Percentiles rank a stretch among this genome's conserved stretches.
phyloP scores from a whole-genome alignment of 176 grass and related monocot species.

The Musa troglodytarum region DNA sequence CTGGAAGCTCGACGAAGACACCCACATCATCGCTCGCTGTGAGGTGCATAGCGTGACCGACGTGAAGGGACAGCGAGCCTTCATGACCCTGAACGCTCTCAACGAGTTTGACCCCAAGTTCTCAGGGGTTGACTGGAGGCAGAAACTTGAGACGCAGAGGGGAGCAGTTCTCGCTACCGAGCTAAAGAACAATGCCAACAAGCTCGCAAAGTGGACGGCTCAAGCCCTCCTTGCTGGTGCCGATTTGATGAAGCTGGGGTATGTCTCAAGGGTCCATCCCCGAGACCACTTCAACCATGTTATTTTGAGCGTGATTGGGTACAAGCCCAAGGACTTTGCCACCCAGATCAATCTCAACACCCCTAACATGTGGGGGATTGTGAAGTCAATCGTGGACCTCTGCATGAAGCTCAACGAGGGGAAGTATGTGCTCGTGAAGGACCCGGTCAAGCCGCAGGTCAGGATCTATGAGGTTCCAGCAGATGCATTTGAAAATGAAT shows the following conservation, averaged over 20 bases:
- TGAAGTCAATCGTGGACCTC: constrained; percentile 17
- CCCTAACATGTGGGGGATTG: constrained; percentile 17
- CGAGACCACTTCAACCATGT: constrained; percentile 17
- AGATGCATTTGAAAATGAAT: constrained; percentile 19
- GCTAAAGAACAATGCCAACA: constrained; percentile 20
- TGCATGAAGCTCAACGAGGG: constrained; percentile 19
- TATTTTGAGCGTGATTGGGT: constrained; percentile 9
- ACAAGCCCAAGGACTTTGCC: constrained; percentile 13
- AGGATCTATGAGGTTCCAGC: constrained; percentile 19
- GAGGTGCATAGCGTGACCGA: constrained; percentile 11
- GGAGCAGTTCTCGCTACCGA: constrained; percentile 18
- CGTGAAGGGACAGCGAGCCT: constrained; percentile 12
- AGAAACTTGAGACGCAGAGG: constrained; percentile 20
- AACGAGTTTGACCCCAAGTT: constrained; percentile 15
- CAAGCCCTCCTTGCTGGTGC: constrained; percentile 8
- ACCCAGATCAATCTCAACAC: constrained; percentile 20
- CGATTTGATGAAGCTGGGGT: constrained; percentile 13
- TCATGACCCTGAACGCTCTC: constrained; percentile 15
- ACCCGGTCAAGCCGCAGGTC: constrained; percentile 13
- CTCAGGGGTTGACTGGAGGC: constrained; percentile 7
- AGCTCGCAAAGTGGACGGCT: constrained; percentile 14
- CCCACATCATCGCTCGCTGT: constrained; percentile 11
- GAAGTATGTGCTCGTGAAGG: constrained; percentile 19
- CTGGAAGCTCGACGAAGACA: constrained; percentile 18
- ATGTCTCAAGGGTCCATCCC: constrained; percentile 15